These are phyloP conservation scores for Juncus effusus DNA, from an alignment of 176 grass and related monocot genomes.

Conservation along the genomic window DNA sequence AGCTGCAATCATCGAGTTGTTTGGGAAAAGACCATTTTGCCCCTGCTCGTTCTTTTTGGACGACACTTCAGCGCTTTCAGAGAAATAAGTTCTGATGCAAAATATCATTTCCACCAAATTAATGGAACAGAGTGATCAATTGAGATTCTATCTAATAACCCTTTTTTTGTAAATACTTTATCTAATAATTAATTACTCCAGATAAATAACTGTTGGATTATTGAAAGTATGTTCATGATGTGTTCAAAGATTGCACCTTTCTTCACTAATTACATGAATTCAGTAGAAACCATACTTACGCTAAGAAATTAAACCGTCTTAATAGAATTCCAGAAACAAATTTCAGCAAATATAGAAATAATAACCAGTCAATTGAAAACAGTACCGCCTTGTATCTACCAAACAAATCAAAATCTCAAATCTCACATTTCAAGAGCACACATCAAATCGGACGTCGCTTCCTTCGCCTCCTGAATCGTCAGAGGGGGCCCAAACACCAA, in stretches of 20 bases:
- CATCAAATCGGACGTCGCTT: constrained; percentile 60
- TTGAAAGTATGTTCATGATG: no score
- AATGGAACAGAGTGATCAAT: no score
- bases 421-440: constrained; percentile 58
- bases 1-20: constrained; percentile 41
- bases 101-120: background rate
- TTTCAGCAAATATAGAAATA: background rate
- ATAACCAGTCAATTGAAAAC: background rate
- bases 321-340: background rate
- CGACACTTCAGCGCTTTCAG: constrained; percentile 25
- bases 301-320: no score
- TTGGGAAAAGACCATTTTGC: constrained; percentile 13
- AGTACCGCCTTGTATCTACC: background rate
- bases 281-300: no score
- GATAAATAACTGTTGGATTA: no score
- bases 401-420: background rate
- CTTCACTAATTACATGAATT: no score
- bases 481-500: constrained; percentile 58
- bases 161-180: no score
- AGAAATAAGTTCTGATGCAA: constrained; percentile 46
- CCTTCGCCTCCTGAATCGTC: constrained; percentile 63
- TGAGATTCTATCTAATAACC: no score
- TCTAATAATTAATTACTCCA: no score
- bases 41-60: constrained; percentile 4
- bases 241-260: no score